These are phyloP conservation scores for Thraustotheca clavata DNA, from an alignment of 352 stramenopile genomes.

Conservation along the genomic window DNA sequence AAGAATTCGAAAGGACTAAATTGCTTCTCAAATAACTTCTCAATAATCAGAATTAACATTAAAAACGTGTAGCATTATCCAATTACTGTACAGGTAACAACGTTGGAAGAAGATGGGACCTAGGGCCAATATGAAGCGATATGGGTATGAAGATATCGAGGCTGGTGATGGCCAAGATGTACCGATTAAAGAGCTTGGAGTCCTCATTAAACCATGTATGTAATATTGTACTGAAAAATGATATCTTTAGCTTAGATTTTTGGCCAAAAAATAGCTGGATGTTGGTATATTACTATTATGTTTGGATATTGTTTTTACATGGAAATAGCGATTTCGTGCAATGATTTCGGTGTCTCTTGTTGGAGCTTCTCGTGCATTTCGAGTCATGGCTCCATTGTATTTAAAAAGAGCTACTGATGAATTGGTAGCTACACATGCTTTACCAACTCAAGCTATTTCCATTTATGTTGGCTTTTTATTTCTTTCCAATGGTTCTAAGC, in stretches of 20 bases:
- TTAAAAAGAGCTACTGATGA: slow-evolving; percentile 56
- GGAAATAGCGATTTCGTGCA: slow-evolving; percentile 42
- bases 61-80: too few species aligned
- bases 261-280: slow-evolving; percentile 55
- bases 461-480: slow-evolving; percentile 59
- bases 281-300: slow-evolving; percentile 27
- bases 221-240: neutral
- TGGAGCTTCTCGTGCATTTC: slow-evolving; percentile 52
- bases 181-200: slow-evolving; percentile 48
- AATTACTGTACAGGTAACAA: too few species aligned
- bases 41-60: too few species aligned
- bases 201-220: slow-evolving; percentile 66
- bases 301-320: neutral
- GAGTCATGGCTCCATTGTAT: slow-evolving; percentile 61
- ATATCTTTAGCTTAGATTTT: slow-evolving; percentile 38
- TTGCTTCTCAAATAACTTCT: too few species aligned
- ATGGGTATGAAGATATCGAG: slow-evolving; percentile 21
- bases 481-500: slow-evolving; percentile 82
- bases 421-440: slow-evolving; percentile 29
- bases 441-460: slow-evolving; percentile 38
- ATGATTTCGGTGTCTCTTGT: slow-evolving; percentile 56
- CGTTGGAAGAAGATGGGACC: too few species aligned
- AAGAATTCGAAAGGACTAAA: too few species aligned
- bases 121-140: slow-evolving; percentile 9
- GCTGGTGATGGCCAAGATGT: slow-evolving; percentile 23